These are phyloP conservation scores for Candida mesenterica DNA, from an alignment of 1,139 yeast species.

Conservation along the genomic window DNA sequence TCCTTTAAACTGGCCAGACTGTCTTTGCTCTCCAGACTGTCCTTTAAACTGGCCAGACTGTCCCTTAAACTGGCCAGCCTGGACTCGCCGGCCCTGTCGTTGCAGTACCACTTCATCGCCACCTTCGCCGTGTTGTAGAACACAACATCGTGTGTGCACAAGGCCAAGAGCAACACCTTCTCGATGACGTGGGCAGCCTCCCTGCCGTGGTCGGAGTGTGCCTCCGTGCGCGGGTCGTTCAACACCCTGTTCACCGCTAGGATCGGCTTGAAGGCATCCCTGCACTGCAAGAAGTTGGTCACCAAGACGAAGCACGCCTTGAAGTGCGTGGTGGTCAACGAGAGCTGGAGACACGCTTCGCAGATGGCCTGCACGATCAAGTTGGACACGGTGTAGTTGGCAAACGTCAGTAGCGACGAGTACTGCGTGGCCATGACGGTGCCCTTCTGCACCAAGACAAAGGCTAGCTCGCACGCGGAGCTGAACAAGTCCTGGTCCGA, in stretches of 20 bases:
- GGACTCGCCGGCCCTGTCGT: slow-evolving; percentile 3
- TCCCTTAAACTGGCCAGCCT: too few relatives aligned
- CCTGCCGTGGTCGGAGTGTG: slow-evolving; percentile 18
- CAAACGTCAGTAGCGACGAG: slow-evolving; percentile 24
- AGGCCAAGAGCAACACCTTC: slow-evolving; percentile 45
- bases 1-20: too few relatives aligned
- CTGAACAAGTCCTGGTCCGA: slow-evolving; percentile 24
- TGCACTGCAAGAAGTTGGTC: slow-evolving; percentile 27
- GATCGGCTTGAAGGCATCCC: slow-evolving; percentile 23
- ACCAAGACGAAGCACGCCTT: slow-evolving; percentile 39
- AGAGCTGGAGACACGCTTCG: slow-evolving; percentile 36
- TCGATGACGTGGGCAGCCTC: slow-evolving; percentile 35
- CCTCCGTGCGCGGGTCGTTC: slow-evolving; percentile 18
- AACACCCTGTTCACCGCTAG: slow-evolving; percentile 26
- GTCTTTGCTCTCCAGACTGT: too few relatives aligned
- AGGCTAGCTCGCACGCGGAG: slow-evolving; percentile 36
- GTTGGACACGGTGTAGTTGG: slow-evolving; percentile 32
- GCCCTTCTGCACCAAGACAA: slow-evolving; percentile 27
- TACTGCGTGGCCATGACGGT: slow-evolving; percentile 18
- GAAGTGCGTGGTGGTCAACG: slow-evolving; percentile 37
- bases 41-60: too few relatives aligned
- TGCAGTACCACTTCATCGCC: slow-evolving; percentile 43
- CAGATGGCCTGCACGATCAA: slow-evolving; percentile 35
- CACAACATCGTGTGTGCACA: slow-evolving; percentile 59
- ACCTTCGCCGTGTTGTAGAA: slow-evolving; percentile 52